Percentiles rank a stretch among this genome's conserved stretches.
Conservation (phyloP, 768 basidiomycete species). For the Suillus sp. region DNA sequence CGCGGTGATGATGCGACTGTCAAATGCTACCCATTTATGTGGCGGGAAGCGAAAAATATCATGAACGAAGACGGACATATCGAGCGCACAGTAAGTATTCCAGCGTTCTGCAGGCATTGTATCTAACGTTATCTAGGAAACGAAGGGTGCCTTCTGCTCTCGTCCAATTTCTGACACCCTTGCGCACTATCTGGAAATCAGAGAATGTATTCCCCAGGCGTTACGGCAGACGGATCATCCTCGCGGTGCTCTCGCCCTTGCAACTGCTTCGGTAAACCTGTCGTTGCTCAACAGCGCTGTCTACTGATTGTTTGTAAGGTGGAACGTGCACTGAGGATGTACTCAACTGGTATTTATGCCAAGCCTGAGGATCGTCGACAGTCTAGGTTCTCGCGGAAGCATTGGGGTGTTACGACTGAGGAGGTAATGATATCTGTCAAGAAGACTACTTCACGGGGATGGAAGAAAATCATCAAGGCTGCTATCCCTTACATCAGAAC, state of each 20-base stretch:
- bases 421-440: background rate
- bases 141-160: background rate
- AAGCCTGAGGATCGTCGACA: background rate
- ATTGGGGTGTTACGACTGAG: background rate
- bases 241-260: background rate
- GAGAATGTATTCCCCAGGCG: background rate
- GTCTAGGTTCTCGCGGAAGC: slow-evolving; percentile 2
- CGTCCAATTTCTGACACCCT: background rate
- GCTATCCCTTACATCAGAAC: background rate
- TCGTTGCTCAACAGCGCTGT: background rate
- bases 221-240: background rate
- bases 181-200: background rate
- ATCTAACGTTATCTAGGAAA: background rate
- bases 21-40: background rate
- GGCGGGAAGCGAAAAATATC: background rate
- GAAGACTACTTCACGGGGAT: slow-evolving; percentile 1
- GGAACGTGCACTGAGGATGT: background rate
- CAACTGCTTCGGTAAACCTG: background rate
- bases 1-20: background rate
- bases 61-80: background rate
- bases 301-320: background rate
- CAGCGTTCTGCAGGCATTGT: background rate
- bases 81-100: background rate
- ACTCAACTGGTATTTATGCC: background rate
- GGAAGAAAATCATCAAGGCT: background rate